phyloP scores from a whole-genome alignment of 768 basidiomycete species.

The Leucosporidium creatinivorum region DNA sequence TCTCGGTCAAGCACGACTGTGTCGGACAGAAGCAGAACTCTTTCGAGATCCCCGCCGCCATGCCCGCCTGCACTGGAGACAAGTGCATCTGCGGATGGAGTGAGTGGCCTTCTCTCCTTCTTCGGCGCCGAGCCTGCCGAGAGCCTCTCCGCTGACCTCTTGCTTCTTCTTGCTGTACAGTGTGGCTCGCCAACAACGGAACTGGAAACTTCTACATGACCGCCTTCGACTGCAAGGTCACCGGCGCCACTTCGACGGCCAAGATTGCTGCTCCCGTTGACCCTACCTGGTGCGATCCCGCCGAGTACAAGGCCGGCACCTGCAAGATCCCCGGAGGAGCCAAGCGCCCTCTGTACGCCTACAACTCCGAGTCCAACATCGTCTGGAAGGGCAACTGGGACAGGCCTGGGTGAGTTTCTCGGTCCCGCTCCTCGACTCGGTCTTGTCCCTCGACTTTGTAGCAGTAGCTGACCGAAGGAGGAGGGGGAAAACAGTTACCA shows the following conservation, averaged over 20 bases:
- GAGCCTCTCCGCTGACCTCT: not conserved
- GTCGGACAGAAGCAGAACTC: conserved; percentile 31
- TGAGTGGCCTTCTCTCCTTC: conserved; percentile 5
- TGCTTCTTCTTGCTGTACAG: conserved; percentile 7
- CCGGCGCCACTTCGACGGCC: conserved; percentile 11
- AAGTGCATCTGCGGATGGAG: conserved; percentile 39
- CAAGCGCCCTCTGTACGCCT: conserved; percentile 27
- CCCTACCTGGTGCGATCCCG: conserved; percentile 18
- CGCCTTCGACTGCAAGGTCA: conserved; percentile 26
- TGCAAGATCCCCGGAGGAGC: conserved; percentile 9
- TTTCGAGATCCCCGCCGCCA: conserved; percentile 37
- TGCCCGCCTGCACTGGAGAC: conserved; percentile 38
- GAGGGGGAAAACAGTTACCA: conserved; percentile 18
- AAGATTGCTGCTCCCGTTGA: conserved; percentile 21
- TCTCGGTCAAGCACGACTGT: conserved; percentile 38
- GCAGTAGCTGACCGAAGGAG: conserved; percentile 19
- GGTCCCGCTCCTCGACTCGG: no score
- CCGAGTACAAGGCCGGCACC: conserved; percentile 1
- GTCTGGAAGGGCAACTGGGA: not conserved
- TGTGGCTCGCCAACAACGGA: conserved; percentile 30
- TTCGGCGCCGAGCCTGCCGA: not conserved
- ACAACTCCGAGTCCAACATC: not conserved
- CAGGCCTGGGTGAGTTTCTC: not conserved
- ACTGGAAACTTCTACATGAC: conserved; percentile 27
- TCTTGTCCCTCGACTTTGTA: no score